phyloP scores from a whole-genome alignment of 768 basidiomycete species.

The Stropharia rugosoannulata region DNA sequence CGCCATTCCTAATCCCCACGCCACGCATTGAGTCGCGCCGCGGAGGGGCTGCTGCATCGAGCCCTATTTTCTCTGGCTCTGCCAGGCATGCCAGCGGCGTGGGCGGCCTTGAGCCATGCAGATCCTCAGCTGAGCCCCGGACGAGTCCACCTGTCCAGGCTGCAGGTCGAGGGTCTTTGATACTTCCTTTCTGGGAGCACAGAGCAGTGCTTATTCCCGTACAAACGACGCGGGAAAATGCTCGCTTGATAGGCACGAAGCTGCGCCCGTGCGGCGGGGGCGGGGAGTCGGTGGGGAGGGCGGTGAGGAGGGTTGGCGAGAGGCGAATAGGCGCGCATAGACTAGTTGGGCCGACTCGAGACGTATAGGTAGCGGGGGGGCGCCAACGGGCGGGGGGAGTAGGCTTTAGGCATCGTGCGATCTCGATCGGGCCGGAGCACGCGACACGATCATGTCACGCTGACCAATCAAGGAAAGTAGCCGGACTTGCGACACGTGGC shows the following conservation, averaged over 20 bases:
- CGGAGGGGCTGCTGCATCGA: no score
- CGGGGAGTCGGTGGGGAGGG: not conserved
- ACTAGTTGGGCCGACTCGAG: not conserved
- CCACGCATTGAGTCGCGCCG: no score
- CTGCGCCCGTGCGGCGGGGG: not conserved
- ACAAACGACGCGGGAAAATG: slow-evolving; percentile 1
- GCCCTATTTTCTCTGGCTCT: no score
- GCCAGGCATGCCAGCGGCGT: no score
- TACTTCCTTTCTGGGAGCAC: slow-evolving; percentile 10
- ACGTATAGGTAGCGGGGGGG: not conserved
- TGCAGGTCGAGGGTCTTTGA: slow-evolving; percentile 3
- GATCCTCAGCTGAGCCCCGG: no score
- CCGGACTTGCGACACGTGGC: not conserved
- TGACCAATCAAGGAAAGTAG: not conserved
- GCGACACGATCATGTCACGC: not conserved
- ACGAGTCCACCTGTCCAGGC: no score
- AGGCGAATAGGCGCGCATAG: not conserved
- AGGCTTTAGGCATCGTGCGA: not conserved
- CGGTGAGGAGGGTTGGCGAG: not conserved
- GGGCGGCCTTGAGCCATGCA: no score
- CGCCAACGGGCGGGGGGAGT: not conserved
- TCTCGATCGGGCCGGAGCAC: not conserved
- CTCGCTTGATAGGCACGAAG: not conserved
- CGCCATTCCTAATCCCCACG: no score
- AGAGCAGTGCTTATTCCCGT: slow-evolving; percentile 5